Evolutionary conservation across 2,329 filamentous ascomycete genomes (phyloP), one percentile per base, ranked within the genome.

Genomic region (Fusarium pseudoanthophilum): DNA sequence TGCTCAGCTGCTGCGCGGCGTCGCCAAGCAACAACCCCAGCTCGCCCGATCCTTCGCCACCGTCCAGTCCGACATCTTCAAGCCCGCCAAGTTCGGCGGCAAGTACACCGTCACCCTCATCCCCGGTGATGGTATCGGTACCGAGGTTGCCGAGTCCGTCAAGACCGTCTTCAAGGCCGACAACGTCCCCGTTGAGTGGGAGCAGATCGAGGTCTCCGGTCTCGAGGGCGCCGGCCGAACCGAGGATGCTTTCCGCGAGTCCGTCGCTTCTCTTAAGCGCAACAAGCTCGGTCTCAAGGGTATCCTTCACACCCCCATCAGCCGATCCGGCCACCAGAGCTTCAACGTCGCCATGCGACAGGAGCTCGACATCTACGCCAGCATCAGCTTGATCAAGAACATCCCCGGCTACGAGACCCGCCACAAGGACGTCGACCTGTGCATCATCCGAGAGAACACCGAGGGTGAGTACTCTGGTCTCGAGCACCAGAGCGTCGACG

Each of bases 131-230:
- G 96, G 96, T 88, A 97, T 99, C 83, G 96, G 96, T 84, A 94
- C 94, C 84, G 96, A 99, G 87, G 95, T 98, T 72, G 95, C 95
- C 80, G 95, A 98, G 87, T 96, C 94, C 74, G 95, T 99, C 84
- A 97, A 98, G 92, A 97, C 95, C 78, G 93, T 99, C 85, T 98
- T 98, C 92, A 98, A 98, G 91, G 95, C 95, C 83, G 95, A 98
- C 88, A 98, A 97, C 83, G 95, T 98, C 60, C 96, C 96, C 81
- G 92, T 99, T 80, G 95, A 98, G 86, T 98, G 96, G 95, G 96
- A 99, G 86, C 95, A 98, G 88, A 90, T 99, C 79, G 95, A 98
- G 83, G 95, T 97, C 52, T 95, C 94, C 34, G 96, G 96, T 84
- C 89, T 98, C 75, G 93, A 93, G 80, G 89, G 91, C 83, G 80